Evolutionary conservation across 768 basidiomycete species (phyloP).

Genomic region (Mycena floridula): DNA sequence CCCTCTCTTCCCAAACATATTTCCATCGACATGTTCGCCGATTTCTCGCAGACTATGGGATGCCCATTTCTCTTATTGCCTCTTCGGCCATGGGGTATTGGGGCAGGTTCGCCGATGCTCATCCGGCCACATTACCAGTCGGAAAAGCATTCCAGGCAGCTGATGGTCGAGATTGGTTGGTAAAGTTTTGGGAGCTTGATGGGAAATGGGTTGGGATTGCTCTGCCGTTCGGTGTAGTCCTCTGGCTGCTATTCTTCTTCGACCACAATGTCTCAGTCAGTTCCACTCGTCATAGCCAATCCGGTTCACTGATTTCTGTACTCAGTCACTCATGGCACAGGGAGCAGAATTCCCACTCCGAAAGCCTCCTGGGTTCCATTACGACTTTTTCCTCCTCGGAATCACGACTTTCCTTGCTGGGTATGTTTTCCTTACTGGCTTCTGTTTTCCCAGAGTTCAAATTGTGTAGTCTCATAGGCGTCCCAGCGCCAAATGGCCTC

Average conservation of each 20-base stretch:
- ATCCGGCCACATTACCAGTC: slow-evolving; percentile 63
- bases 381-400: slow-evolving; percentile 88
- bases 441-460: no score
- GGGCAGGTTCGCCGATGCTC: slow-evolving; percentile 63
- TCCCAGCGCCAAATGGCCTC: slow-evolving; percentile 83
- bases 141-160: slow-evolving; percentile 66
- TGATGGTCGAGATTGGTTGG: slow-evolving; percentile 73
- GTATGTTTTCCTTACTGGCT: no score
- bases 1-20: slow-evolving; percentile 52
- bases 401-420: slow-evolving; percentile 86
- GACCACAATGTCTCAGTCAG: slow-evolving; percentile 90
- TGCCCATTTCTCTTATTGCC: slow-evolving; percentile 81
- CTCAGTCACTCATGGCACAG: slow-evolving; percentile 86
- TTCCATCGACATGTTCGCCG: slow-evolving; percentile 72
- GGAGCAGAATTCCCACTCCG: slow-evolving; percentile 81
- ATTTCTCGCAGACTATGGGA: slow-evolving; percentile 83
- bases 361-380: slow-evolving; percentile 87
- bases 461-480: no score
- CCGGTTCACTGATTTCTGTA: slow-evolving; percentile 4
- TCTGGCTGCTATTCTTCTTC: slow-evolving; percentile 93
- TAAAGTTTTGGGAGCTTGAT: slow-evolving; percentile 83
- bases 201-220: slow-evolving; percentile 88
- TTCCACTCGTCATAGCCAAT: slow-evolving; percentile 3
- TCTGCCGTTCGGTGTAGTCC: slow-evolving; percentile 79
- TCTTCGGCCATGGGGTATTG: slow-evolving; percentile 79